Evolutionary conservation across 2,329 filamentous ascomycete genomes (phyloP).

Genomic region (Alternaria arbusti): DNA sequence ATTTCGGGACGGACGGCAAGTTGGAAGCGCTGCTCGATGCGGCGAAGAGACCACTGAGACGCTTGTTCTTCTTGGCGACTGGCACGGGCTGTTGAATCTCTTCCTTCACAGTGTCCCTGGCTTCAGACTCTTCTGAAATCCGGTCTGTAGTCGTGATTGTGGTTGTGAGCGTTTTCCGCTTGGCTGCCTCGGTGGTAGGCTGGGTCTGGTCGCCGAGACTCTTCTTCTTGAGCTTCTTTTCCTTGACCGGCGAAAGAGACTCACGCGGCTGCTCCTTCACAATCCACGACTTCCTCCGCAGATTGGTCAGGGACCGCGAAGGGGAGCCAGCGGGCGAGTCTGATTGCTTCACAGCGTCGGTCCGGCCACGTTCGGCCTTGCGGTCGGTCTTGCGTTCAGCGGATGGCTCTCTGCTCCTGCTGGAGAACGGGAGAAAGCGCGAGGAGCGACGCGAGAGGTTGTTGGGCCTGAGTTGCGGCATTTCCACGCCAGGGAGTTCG

Average conservation of each 20-base stretch:
- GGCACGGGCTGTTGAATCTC: conserved; percentile 29
- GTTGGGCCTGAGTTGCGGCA: conserved; percentile 40
- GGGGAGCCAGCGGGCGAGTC: conserved; percentile 36
- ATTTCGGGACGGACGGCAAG: conserved; percentile 54
- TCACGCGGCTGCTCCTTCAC: conserved; percentile 24
- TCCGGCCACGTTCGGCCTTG: conserved; percentile 33
- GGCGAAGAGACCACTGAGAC: conserved; percentile 43
- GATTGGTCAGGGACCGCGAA: conserved; percentile 39
- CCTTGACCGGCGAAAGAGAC: conserved; percentile 23
- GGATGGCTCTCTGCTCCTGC: conserved; percentile 43
- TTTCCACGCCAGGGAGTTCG: conserved; percentile 35
- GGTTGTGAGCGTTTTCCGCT: conserved; percentile 32
- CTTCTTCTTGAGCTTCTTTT: conserved; percentile 25
- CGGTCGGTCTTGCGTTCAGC: conserved; percentile 37
- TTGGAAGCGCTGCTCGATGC: conserved; percentile 37
- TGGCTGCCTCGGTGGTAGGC: conserved; percentile 24
- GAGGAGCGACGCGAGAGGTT: conserved; percentile 44
- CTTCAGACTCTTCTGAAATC: conserved; percentile 40
- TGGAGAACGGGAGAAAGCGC: conserved; percentile 44
- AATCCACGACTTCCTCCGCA: conserved; percentile 48
- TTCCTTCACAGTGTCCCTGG: conserved; percentile 29
- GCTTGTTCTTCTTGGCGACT: conserved; percentile 45
- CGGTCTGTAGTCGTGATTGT: conserved; percentile 26
- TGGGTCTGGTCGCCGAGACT: conserved; percentile 25
- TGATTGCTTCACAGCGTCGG: conserved; percentile 31